Conservation (phyloP, 192 early-diverging fungal genomes). For the Dimargaris xerosporica region DNA sequence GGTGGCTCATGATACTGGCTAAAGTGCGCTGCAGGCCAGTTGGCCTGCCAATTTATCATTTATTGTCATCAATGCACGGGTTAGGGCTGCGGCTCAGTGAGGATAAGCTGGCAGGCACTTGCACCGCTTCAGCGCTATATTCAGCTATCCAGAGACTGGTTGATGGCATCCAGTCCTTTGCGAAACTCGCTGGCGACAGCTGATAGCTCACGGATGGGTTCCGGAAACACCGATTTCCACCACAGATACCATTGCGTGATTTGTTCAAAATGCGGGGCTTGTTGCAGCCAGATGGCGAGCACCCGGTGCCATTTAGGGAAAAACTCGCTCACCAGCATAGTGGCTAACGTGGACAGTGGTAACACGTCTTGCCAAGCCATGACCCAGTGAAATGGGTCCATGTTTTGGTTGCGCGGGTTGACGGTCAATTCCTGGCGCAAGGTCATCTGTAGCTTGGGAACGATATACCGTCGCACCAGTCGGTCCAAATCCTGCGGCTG, state of each 20-base stretch:
- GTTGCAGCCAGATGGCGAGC: conserved; percentile 52
- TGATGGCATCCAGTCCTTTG: conserved; percentile 2
- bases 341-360: conserved; percentile 30
- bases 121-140: too few relatives aligned
- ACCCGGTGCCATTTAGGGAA: conserved; percentile 64
- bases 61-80: too few relatives aligned
- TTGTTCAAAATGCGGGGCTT: conserved; percentile 39
- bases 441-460: conserved; percentile 51
- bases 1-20: too few relatives aligned
- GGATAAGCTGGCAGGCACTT: too few relatives aligned
- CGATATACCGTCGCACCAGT: conserved; percentile 19
- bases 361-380: conserved; percentile 46
- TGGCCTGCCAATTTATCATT: too few relatives aligned
- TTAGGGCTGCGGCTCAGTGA: too few relatives aligned
- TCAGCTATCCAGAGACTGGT: neutral
- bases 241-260: conserved; percentile 50
- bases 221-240: conserved; percentile 41
- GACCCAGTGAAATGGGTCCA: conserved; percentile 43
- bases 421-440: conserved; percentile 47
- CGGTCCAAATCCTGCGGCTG: neutral
- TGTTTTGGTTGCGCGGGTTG: conserved; percentile 56
- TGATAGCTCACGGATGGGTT: neutral
- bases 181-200: conserved; percentile 1
- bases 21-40: too few relatives aligned
- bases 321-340: conserved; percentile 58